Evolutionary conservation across 805 yeast genomes (phyloP), one percentile per base, ranked within the genome.

Genomic region (Saccharomycopsis fibuligera): DNA sequence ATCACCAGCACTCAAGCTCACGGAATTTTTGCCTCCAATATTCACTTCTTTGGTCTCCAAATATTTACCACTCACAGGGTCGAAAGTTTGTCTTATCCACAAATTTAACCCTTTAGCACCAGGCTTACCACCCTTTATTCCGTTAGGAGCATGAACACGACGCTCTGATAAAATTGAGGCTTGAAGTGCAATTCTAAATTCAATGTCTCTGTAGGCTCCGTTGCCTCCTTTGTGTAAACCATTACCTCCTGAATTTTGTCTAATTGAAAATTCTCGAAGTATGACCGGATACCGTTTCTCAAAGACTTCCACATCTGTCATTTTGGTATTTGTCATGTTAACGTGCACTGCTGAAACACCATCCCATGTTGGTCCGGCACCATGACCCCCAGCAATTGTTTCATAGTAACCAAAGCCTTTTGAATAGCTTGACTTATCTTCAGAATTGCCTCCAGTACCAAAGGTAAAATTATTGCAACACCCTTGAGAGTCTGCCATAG

Each of bases 401-500:
- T 89, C 96, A 62, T 89, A 89, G 63, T 89, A 89, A 0, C 96
- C 96, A 63, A 87, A 88, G 0, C 90, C 88, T 49, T 75, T 72
- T 6, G 72, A 65, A 64, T 73, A 69, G 53, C 78, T 59, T 60
- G 81, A 68, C 65, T 72, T 61, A 56, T 74, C 57, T 9, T 65
- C 67, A 48, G 64, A 68, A 50, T 75, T 74, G 41, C 88, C 91
- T 53, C 83, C 86, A 24, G 76, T 78, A 22, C 97, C 97, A 69
- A 53, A 91, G 0, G 96, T 90, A 57, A 91, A 78, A 66, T 91
- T 93, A 66, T 93, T 91, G 64, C 96, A 87, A 51, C 93, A 89
- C 38, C 97, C 96, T 66, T 91, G 98, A 1, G 97, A 89, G 56
- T 89, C 96, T 2, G 97, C 97, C 69, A 88, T 85, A 4, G 89